phyloP scores from a whole-genome alignment of 495 filamentous ascomycete genomes.

The Talaromyces stipitatus region DNA sequence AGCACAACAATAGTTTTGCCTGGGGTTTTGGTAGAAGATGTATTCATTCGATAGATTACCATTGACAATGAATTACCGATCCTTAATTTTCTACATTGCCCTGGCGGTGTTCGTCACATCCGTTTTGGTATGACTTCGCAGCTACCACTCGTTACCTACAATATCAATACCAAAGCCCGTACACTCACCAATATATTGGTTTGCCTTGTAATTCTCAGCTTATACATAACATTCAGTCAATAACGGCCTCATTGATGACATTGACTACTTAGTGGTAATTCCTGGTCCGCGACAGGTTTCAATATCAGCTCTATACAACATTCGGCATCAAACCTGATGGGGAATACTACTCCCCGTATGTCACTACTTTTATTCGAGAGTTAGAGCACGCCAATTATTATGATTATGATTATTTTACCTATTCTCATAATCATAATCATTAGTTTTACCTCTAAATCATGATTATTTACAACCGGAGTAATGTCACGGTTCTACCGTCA shows the following conservation, averaged over 20 bases:
- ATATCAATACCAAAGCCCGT: neutral
- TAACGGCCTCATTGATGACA: neutral
- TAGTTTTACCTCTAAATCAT: no score
- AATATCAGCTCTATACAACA: conserved; percentile 48
- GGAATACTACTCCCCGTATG: conserved; percentile 42
- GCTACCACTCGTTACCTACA: neutral
- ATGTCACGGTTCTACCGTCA: no score
- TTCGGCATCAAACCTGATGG: conserved; percentile 52
- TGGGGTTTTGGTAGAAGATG: neutral
- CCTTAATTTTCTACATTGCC: neutral
- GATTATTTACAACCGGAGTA: no score
- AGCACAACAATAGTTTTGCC: neutral
- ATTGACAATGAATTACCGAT: neutral
- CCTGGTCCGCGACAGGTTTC: conserved; percentile 52
- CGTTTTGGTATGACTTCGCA: neutral
- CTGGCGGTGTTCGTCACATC: conserved; percentile 2
- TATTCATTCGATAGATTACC: neutral
- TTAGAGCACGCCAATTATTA: no score
- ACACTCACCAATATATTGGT: neutral
- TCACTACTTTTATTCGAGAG: neutral
- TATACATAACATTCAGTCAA: no score
- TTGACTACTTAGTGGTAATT: conserved; percentile 4
- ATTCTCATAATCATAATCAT: no score
- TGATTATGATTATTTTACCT: no score
- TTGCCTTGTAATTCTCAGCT: no score